Evolutionary conservation across 2,329 filamentous ascomycete genomes (phyloP).

Genomic region (Ophiostoma triangulosporum): DNA sequence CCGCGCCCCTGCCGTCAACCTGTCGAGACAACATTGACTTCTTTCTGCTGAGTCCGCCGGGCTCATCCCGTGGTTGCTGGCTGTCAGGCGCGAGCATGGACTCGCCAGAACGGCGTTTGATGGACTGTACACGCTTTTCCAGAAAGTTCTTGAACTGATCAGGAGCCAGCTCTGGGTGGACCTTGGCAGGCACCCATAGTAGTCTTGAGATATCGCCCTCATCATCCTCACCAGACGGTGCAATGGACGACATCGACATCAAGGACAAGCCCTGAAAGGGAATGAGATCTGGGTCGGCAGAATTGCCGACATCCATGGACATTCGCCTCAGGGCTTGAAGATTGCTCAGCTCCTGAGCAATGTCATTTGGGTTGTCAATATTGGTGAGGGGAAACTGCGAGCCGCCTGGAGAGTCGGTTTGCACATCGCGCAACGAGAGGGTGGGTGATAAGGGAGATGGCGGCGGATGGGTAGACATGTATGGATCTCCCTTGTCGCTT

Average conservation of each 20-base stretch:
- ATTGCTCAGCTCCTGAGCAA: constrained; percentile 86
- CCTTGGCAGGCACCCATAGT: constrained; percentile 88
- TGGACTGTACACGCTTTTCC: constrained; percentile 82
- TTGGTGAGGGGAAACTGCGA: constrained; percentile 76
- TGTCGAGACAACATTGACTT: constrained; percentile 94
- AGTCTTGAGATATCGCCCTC: constrained; percentile 79
- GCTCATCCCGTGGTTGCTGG: constrained; percentile 10
- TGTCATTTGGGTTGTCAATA: constrained; percentile 77
- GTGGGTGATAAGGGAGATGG: constrained; percentile 38
- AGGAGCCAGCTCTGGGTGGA: constrained; percentile 89
- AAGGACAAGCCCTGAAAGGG: constrained; percentile 52
- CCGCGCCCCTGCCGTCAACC: constrained; percentile 52
- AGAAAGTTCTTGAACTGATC: constrained; percentile 95
- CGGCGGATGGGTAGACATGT: constrained; percentile 21
- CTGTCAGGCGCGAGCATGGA: constrained; percentile 46
- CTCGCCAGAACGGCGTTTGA: constrained; percentile 70
- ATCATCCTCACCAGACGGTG: constrained; percentile 59
- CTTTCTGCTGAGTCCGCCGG: constrained; percentile 54
- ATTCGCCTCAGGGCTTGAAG: constrained; percentile 79
- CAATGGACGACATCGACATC: constrained; percentile 57
- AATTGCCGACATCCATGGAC: constrained; percentile 83
- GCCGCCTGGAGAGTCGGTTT: constrained; percentile 35
- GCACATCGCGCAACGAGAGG: constrained; percentile 38
- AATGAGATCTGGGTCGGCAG: constrained; percentile 59
- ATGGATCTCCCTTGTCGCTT: constrained; percentile 26